Conservation (phyloP, 495 filamentous ascomycete species). For the Acidomyces sp. region DNA sequence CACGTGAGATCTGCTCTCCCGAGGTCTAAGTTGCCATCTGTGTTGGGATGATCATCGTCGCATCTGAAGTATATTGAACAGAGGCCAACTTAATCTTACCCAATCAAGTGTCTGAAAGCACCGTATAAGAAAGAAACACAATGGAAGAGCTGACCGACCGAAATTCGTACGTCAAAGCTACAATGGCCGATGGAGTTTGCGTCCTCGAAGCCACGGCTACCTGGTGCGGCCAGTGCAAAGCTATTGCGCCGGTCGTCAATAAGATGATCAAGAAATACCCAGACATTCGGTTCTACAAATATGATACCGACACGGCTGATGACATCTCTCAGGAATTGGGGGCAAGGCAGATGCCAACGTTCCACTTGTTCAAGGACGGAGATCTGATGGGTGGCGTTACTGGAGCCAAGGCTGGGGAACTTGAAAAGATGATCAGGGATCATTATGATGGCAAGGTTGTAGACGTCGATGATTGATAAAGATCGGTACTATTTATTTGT, state of each 20-base stretch:
- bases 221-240: constrained; percentile 23
- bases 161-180: constrained; percentile 19
- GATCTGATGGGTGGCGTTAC: constrained; percentile 19
- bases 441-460: constrained; percentile 17
- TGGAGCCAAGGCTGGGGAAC: constrained; percentile 17
- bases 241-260: constrained; percentile 21
- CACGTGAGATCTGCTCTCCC: no score
- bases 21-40: no score
- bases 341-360: constrained; percentile 22
- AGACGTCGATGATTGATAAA: constrained; percentile 1
- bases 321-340: constrained; percentile 23
- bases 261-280: constrained; percentile 22
- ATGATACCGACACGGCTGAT: constrained; percentile 19
- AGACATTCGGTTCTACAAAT: constrained; percentile 21
- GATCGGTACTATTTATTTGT: background rate
- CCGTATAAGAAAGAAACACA: no score
- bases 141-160: constrained; percentile 17
- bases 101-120: no score
- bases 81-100: no score
- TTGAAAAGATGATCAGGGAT: constrained; percentile 22
- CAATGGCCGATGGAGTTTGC: constrained; percentile 20
- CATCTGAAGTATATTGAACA: no score
- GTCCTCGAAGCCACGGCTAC: constrained; percentile 22
- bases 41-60: no score
- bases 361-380: constrained; percentile 24